phyloP scores from a whole-genome alignment of 257 asterid genomes.

The Penstemon newberryi region DNA sequence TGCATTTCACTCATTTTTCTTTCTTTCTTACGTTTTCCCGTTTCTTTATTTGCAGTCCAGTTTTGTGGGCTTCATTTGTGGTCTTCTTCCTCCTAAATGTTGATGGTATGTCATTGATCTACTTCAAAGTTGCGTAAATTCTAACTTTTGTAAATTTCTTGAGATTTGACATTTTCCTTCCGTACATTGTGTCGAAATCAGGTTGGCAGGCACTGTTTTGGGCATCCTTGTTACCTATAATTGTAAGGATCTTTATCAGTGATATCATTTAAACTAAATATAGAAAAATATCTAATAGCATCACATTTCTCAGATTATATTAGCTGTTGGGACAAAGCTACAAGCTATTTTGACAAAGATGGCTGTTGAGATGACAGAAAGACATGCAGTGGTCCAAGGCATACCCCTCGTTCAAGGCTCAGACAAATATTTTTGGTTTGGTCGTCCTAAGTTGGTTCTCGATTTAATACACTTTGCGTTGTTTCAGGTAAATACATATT shows the following conservation, averaged over 20 bases:
- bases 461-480: constrained; percentile 75
- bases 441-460: constrained; percentile 65
- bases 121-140: neutral
- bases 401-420: constrained; percentile 88
- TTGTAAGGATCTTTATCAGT: constrained; percentile 54
- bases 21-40: too few species aligned
- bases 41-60: constrained; percentile 59
- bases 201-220: constrained; percentile 89
- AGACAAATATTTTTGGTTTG: constrained; percentile 77
- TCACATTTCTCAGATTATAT: constrained; percentile 52
- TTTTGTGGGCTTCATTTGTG: constrained; percentile 86
- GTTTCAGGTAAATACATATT: constrained; percentile 62
- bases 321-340: constrained; percentile 88
- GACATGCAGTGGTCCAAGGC: constrained; percentile 86
- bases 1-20: too few species aligned
- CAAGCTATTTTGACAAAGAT: constrained; percentile 76
- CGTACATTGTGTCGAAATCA: constrained; percentile 29
- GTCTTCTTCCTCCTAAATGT: constrained; percentile 83
- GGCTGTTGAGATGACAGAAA: constrained; percentile 80
- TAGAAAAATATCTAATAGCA: constrained; percentile 8
- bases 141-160: neutral
- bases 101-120: constrained; percentile 45
- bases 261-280: constrained; percentile 6
- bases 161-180: neutral
- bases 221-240: constrained; percentile 81